Evolutionary conservation across 352 stramenopile genomes (phyloP).

Genomic region (Pythium plurisporium): DNA sequence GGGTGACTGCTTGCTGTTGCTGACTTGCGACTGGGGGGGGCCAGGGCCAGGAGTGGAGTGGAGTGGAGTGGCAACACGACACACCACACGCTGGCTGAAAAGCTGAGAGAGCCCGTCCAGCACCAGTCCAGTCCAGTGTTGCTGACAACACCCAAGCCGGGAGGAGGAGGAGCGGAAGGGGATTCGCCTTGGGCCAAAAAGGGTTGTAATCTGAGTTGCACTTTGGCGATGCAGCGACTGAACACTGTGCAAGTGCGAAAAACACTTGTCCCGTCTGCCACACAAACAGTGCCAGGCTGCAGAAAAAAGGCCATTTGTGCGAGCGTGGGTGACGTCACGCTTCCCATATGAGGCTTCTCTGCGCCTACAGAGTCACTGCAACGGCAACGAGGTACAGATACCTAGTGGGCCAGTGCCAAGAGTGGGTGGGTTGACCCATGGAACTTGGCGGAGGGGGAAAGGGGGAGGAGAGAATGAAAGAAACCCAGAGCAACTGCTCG

Average conservation of each 20-base stretch:
- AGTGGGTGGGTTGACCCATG: conserved; percentile 14
- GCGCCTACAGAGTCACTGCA: conserved; percentile 19
- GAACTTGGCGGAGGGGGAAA: conserved; percentile 4
- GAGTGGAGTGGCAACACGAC: conserved; percentile 23
- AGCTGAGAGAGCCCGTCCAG: conserved; percentile 20
- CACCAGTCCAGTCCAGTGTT: conserved; percentile 17
- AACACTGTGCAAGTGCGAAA: conserved; percentile 23
- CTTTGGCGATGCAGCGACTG: conserved; percentile 27
- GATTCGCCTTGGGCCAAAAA: conserved; percentile 13
- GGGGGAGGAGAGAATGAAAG: conserved; percentile 10
- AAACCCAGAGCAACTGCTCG: conserved; percentile 17
- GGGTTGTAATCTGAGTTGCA: conserved; percentile 29
- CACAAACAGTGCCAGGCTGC: background rate
- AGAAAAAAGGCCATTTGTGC: conserved; percentile 27
- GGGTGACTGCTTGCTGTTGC: conserved; percentile 22
- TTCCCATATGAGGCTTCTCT: conserved; percentile 2
- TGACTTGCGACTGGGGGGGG: conserved; percentile 26
- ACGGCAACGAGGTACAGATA: conserved; percentile 29
- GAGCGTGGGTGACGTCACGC: conserved; percentile 22
- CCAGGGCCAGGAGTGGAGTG: conserved; percentile 1
- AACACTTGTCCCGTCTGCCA: conserved; percentile 18
- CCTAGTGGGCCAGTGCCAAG: conserved; percentile 10
- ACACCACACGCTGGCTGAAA: conserved; percentile 21
- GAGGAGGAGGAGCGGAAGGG: conserved; percentile 2
- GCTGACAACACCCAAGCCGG: conserved; percentile 18